Evolutionary conservation across 495 filamentous ascomycete species (phyloP), one percentile per base, ranked within the genome.

Genomic region (Aspergillus diversus): DNA sequence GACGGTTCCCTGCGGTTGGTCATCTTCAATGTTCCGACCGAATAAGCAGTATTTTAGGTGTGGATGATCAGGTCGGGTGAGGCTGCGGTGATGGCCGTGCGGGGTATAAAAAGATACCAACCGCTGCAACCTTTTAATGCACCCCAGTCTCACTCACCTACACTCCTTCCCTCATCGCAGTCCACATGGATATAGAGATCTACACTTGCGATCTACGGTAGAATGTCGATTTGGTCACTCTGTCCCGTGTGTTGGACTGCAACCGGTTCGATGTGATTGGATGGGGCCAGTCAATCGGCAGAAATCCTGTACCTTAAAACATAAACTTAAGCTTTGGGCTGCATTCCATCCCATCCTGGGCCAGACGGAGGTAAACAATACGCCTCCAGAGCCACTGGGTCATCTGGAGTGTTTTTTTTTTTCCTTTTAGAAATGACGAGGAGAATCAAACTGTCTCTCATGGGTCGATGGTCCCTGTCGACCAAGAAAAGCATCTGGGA

Each of bases 21-120:
- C 60, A 57, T 39, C 33, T 43, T 35, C 57, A 60, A 31, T 17
- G 17, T n/a, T 5, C 31, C 33, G 32, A 37, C 13, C 32, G 46
- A 42, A 52, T 17, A 43, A 57, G 53, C 53, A 57, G 53, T 57
- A 50, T 4, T 39, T 52, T 37, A 55, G 46, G 33, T 42, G 47
- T 43, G 34, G 37, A 17, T 57, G 62, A 68, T 59, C 58, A 42
- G 49, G 66, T 64, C 66, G 54, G 59, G 48, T 68, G 66, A 61
- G 59, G 15, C 55, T 47, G 35, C 35, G 47, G 5, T 8, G 31
- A 51, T 16, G 16, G 27, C 46, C 32, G 31, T 37, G 55, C 63
- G 52, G 52, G 57, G 52, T 11, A 16, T 35, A 31, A 16, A 64
- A 54, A 21, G 37, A 35, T 27, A 59, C 57, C 34, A 37, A 13